Evolutionary conservation across 768 basidiomycete species (phyloP), one percentile per base, ranked within the genome.

Genomic region (Boletus barrowsii): DNA sequence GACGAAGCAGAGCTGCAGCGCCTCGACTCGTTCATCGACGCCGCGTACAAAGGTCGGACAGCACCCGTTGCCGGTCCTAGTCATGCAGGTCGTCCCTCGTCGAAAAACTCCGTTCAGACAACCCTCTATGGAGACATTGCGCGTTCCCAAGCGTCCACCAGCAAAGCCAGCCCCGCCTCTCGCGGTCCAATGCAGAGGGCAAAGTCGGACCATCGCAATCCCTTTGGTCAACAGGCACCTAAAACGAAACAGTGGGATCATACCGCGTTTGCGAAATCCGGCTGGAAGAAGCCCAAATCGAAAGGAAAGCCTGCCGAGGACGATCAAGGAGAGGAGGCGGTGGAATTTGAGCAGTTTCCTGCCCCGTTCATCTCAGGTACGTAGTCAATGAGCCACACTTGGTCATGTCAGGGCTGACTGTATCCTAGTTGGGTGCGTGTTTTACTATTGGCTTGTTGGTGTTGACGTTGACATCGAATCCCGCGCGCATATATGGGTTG

Each of bases 221-320:
- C 70, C 0, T 84, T 83, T 55, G 82, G 82, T 10, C 77, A 80
- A 45, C 81, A 81, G 53, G 76, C 81, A 5, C 76, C 76, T 18
- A 85, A 88, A 68, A 83, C 79, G 1, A 98, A 96, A 75, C 75
- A 78, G 44, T 99, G 97, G 97, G 93, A 98, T 66, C 86, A 91
- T 22, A 92, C 94, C 0, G 83, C 76, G 13, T 96, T 90, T 63
- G 86, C 93, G 6, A 89, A 91, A 73, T 82, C 86, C 4, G 93
- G 93, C 0, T 72, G 80, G 73, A 84, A 76, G 62, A 79, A 75
- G 47, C 70, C 73, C 39, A 81, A 79, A 60, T 62, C 66, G 86
- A 83, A 66, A 76, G 76, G 8, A 84, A 83, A 69, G 77, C 71
- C 20, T 75, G 72, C 74, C 33, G 79, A 78, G 44, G 81, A 78